Conservation (phyloP, 208 protist species). For the Lotmaria passim region DNA sequence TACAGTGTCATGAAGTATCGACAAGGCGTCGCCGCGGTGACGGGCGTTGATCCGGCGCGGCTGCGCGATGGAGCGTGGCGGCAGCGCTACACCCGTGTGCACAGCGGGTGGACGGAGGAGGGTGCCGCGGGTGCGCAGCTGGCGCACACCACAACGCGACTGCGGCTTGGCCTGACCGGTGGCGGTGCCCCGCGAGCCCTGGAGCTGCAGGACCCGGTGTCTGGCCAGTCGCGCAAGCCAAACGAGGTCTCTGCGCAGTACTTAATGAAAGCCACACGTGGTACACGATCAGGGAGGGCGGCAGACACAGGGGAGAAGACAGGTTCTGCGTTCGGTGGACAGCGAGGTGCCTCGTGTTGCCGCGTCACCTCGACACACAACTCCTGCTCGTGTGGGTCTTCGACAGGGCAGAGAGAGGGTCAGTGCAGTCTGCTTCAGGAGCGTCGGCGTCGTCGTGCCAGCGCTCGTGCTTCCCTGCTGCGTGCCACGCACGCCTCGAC, state of each 20-base stretch:
- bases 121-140: neutral
- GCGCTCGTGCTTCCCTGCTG: neutral
- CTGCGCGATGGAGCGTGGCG: conserved; percentile 15
- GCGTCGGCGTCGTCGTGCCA: conserved; percentile 9
- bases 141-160: conserved; percentile 9
- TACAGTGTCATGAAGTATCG: conserved; percentile 18
- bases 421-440: neutral
- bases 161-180: conserved; percentile 3
- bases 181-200: neutral
- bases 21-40: conserved; percentile 12
- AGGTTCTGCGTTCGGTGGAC: no score
- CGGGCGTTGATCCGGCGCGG: conserved; percentile 26
- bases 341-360: neutral
- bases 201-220: conserved; percentile 27
- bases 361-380: no score
- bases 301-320: neutral
- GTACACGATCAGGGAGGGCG: neutral
- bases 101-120: conserved; percentile 8
- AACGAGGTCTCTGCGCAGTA: conserved; percentile 33
- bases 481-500: conserved; percentile 5
- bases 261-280: neutral
- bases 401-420: neutral
- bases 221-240: conserved; percentile 23
- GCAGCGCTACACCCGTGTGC: conserved; percentile 18
- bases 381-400: no score